Evolutionary conservation across 148 eudicot genomes (phyloP).

Genomic region (Rhododendron mucronatum): DNA sequence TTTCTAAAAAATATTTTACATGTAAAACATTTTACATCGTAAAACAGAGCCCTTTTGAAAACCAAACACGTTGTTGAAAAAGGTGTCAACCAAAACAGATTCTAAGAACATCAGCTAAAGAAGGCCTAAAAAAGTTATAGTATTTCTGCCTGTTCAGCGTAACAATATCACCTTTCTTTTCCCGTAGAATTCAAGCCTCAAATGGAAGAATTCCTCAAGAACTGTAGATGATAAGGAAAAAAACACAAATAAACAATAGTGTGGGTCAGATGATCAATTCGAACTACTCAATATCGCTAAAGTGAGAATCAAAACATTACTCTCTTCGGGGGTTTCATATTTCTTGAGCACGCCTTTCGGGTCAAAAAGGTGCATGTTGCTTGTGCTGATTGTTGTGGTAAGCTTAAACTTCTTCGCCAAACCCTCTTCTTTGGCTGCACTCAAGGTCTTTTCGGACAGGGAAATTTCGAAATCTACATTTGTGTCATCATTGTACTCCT

Average conservation of each 20-base stretch:
- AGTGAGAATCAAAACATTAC: slow-evolving; percentile 30
- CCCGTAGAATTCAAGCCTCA: slow-evolving; percentile 59
- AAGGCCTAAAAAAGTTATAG: too few relatives aligned
- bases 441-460: slow-evolving; percentile 42
- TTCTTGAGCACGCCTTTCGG: slow-evolving; percentile 68
- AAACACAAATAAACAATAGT: too few relatives aligned
- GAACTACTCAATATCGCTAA: not conserved
- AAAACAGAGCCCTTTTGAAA: too few relatives aligned
- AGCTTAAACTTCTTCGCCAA: slow-evolving; percentile 84
- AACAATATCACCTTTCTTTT: slow-evolving; percentile 53
- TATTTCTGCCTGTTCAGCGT: too few relatives aligned
- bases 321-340: slow-evolving; percentile 75
- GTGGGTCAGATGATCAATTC: too few relatives aligned
- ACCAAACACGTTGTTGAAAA: too few relatives aligned
- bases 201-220: slow-evolving; percentile 63
- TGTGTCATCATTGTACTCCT: slow-evolving; percentile 40
- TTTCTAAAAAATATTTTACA: too few relatives aligned
- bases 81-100: too few relatives aligned
- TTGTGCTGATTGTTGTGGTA: slow-evolving; percentile 66
- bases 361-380: slow-evolving; percentile 93
- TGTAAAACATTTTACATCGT: too few relatives aligned
- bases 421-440: slow-evolving; percentile 66
- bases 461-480: slow-evolving; percentile 43
- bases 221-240: slow-evolving; percentile 34
- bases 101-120: too few relatives aligned